Evolutionary conservation across 495 filamentous ascomycete genomes (phyloP).

Genomic region (Penicillium manginii): DNA sequence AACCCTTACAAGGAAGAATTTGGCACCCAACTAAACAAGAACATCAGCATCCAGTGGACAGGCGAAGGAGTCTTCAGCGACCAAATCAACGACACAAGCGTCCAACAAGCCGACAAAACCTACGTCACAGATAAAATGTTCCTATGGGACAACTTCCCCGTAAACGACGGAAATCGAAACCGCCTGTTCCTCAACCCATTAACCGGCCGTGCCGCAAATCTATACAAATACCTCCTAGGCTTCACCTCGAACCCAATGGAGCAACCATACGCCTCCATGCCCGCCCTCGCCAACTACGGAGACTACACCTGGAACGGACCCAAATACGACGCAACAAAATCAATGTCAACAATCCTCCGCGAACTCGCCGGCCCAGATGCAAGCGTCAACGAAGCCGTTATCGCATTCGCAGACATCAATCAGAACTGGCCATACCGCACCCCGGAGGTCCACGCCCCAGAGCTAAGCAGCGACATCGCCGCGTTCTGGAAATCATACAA

Average conservation of each 20-base stretch:
- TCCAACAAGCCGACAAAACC: constrained; percentile 11
- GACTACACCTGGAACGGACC: constrained; percentile 23
- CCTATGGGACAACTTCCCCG: constrained; percentile 24
- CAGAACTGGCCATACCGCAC: constrained; percentile 22
- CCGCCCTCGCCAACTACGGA: constrained; percentile 17
- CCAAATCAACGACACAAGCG: constrained; percentile 19
- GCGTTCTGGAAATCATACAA: constrained; percentile 16
- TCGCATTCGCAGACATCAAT: constrained; percentile 19
- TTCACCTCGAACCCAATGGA: constrained; percentile 24
- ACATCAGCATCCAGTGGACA: constrained; percentile 23
- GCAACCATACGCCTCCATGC: constrained; percentile 20
- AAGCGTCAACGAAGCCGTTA: constrained; percentile 10
- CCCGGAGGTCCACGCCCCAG: constrained; percentile 5
- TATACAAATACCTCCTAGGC: constrained; percentile 19
- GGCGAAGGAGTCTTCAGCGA: constrained; percentile 25
- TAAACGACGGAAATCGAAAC: constrained; percentile 20
- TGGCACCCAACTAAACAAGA: constrained; percentile 20
- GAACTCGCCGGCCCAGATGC: constrained; percentile 15
- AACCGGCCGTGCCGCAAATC: constrained; percentile 12
- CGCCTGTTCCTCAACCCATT: constrained; percentile 22
- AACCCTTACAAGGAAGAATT: constrained; percentile 22
- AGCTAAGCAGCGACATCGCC: constrained; percentile 14
- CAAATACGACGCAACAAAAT: constrained; percentile 12
- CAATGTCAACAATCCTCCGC: constrained; percentile 11
- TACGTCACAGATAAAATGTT: constrained; percentile 21